Conservation (phyloP, 495 filamentous ascomycete species). For the Xylaria cubensis region DNA sequence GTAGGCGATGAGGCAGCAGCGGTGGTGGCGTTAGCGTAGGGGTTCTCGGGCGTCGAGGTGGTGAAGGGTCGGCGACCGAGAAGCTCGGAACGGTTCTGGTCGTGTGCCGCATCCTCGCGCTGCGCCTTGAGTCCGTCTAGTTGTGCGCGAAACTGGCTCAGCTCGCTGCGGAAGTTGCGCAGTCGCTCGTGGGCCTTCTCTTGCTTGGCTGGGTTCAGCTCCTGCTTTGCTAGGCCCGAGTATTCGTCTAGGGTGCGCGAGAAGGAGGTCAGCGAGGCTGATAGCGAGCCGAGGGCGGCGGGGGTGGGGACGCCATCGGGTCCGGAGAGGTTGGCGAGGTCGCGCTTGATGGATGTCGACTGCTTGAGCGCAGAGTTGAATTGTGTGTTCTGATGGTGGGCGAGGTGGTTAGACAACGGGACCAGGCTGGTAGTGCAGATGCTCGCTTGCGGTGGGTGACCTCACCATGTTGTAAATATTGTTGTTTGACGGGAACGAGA, state of each 20-base stretch:
- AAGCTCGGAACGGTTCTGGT: conserved; percentile 80
- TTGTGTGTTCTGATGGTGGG: conserved; percentile 71
- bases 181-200: conserved; percentile 88
- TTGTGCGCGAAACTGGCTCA: conserved; percentile 76
- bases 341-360: conserved; percentile 82
- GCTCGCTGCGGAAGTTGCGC: conserved; percentile 82
- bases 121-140: conserved; percentile 78
- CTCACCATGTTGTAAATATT: conserved; percentile 15
- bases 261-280: conserved; percentile 86
- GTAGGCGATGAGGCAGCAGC: conserved; percentile 30
- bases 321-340: conserved; percentile 76
- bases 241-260: conserved; percentile 95
- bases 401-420: not conserved
- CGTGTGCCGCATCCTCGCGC: conserved; percentile 74
- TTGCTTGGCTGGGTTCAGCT: conserved; percentile 85
- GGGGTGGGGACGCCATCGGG: conserved; percentile 48
- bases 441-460: not conserved
- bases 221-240: conserved; percentile 79
- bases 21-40: conserved; percentile 70
- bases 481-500: not conserved
- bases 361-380: conserved; percentile 98
- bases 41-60: conserved; percentile 90
- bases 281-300: conserved; percentile 55
- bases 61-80: conserved; percentile 89
- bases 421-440: not conserved